phyloP scores from a whole-genome alignment of 306 rosid species.

The Lotus japonicus region DNA sequence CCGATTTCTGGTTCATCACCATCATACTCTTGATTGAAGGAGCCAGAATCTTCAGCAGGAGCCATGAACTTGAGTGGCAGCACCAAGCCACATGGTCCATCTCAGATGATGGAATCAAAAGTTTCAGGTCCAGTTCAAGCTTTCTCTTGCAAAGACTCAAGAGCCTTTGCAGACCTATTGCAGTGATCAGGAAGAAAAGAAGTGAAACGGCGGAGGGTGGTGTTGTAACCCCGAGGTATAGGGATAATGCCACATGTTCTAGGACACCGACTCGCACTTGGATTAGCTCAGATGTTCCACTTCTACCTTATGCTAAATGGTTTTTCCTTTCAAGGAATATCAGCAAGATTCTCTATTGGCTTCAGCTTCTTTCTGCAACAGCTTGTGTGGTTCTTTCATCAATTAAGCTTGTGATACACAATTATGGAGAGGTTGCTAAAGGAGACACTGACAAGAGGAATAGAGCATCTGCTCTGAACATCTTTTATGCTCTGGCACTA shows the following conservation, averaged over 20 bases:
- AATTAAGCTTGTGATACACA: conserved; percentile 51
- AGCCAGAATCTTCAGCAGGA: conserved; percentile 83
- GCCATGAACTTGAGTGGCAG: conserved; percentile 98
- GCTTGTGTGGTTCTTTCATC: conserved; percentile 74
- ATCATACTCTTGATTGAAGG: conserved; percentile 81
- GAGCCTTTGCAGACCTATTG: conserved; percentile 40
- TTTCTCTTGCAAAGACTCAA: conserved; percentile 30
- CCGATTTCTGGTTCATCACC: conserved; percentile 86
- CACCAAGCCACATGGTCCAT: conserved; percentile 93
- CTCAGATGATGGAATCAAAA: conserved; percentile 56
- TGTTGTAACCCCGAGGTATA: not conserved
- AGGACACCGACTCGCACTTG: conserved; percentile 60
- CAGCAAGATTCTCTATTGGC: conserved; percentile 89
- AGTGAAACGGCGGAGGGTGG: conserved; percentile 26
- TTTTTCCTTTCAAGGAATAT: conserved; percentile 58
- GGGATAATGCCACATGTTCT: conserved; percentile 24
- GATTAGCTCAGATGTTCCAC: conserved; percentile 77
- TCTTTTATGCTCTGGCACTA: conserved; percentile 78
- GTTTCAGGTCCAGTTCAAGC: too few species aligned
- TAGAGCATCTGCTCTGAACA: conserved; percentile 55
- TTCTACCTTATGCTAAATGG: conserved; percentile 69
- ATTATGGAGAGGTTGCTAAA: conserved; percentile 69
- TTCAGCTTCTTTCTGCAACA: conserved; percentile 79
- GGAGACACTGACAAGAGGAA: conserved; percentile 82
- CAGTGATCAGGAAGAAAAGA: conserved; percentile 3